Conservation (phyloP, 352 stramenopile species). For the Thalassiosira oceanica region DNA sequence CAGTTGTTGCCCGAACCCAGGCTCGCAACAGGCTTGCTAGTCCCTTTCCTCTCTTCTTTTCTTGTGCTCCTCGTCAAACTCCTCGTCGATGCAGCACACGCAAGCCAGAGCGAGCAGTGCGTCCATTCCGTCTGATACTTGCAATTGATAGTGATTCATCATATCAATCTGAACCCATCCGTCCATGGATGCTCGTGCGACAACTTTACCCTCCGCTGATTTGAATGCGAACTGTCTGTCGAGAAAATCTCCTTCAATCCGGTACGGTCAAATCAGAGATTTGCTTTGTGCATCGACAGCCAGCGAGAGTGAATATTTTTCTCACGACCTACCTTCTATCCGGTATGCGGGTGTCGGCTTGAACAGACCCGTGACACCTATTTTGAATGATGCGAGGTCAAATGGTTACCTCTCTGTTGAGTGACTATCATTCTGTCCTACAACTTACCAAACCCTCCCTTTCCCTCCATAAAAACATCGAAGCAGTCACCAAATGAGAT, state of each 20-base stretch:
- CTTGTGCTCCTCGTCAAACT: slow-evolving; percentile 76
- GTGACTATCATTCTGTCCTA: too few species aligned
- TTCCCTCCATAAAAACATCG: slow-evolving; percentile 64
- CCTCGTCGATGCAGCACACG: slow-evolving; percentile 76
- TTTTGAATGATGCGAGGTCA: too few species aligned
- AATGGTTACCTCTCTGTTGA: too few species aligned
- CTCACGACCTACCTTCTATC: too few species aligned
- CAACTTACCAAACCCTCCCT: slow-evolving; percentile 51
- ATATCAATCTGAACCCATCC: slow-evolving; percentile 63
- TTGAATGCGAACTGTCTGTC: slow-evolving; percentile 72
- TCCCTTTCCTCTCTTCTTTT: slow-evolving; percentile 49
- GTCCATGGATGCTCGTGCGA: slow-evolving; percentile 64
- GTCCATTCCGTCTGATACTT: slow-evolving; percentile 70
- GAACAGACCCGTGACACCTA: slow-evolving; percentile 49
- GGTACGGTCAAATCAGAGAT: too few species aligned
- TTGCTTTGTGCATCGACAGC: too few species aligned
- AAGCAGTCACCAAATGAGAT: slow-evolving; percentile 70
- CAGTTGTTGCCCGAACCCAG: too few species aligned
- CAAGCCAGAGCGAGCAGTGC: slow-evolving; percentile 65
- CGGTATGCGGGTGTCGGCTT: slow-evolving; percentile 59
- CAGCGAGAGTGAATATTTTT: too few species aligned
- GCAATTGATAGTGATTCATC: slow-evolving; percentile 76
- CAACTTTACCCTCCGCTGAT: slow-evolving; percentile 53
- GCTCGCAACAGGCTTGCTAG: too few species aligned
- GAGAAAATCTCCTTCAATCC: slow-evolving; percentile 72